Conservation (phyloP, 1,139 yeast species). For the Schwanniomyces etchellsii region DNA sequence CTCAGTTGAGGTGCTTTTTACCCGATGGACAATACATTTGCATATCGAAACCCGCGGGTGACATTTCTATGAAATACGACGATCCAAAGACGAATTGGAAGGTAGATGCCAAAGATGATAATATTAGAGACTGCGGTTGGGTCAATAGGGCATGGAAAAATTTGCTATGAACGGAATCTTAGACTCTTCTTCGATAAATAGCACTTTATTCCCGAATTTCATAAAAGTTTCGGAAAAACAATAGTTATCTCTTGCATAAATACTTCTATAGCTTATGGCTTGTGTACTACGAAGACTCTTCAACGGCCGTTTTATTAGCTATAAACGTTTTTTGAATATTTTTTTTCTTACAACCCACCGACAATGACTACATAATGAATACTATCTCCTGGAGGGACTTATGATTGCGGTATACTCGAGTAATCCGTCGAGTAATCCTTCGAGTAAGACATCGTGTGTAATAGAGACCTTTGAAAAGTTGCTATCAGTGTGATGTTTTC, state of each 20-base stretch:
- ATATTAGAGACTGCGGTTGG: slow-evolving; percentile 75
- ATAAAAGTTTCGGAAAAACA: neutral
- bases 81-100: slow-evolving; percentile 50
- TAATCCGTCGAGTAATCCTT: too few species aligned
- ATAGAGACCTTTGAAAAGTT: too few species aligned
- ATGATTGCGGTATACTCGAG: too few species aligned
- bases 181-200: neutral
- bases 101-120: slow-evolving; percentile 44
- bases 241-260: neutral
- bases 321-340: too few species aligned
- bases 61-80: slow-evolving; percentile 27
- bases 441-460: too few species aligned
- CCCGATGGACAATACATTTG: slow-evolving; percentile 72
- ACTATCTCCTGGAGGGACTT: too few species aligned
- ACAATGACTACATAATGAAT: too few species aligned
- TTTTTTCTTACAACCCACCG: too few species aligned
- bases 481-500: too few species aligned
- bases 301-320: too few species aligned
- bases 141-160: slow-evolving; percentile 52
- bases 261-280: too few species aligned
- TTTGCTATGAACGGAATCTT: slow-evolving; percentile 14
- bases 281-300: too few species aligned
- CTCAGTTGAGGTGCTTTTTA: slow-evolving; percentile 74
- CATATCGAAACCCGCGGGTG: slow-evolving; percentile 71
- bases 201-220: neutral